Percentiles rank a stretch among this genome's conserved stretches.
phyloP scores from a whole-genome alignment of 2,329 filamentous ascomycete genomes.

The Alternaria panax region DNA sequence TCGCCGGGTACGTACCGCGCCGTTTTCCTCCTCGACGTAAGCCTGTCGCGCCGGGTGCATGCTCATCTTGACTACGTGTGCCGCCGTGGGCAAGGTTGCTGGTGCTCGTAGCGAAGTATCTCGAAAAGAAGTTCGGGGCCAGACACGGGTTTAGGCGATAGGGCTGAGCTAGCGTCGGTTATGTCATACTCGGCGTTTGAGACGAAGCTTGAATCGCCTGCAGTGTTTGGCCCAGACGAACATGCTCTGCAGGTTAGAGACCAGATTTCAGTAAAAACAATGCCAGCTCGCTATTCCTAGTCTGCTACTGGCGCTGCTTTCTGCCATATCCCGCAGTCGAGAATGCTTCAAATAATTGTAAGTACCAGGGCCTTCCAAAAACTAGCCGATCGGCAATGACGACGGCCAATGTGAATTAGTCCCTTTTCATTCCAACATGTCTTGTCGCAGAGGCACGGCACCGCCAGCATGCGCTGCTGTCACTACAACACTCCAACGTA shows the following conservation, averaged over 20 bases:
- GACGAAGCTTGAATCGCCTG: conserved; percentile 15
- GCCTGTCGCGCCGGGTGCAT: conserved; percentile 91
- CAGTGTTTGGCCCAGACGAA: conserved; percentile 17
- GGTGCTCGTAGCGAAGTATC: conserved; percentile 20
- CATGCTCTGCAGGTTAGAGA: conserved; percentile 8
- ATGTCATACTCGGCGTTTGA: conserved; percentile 34
- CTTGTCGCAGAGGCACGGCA: conserved; percentile 35
- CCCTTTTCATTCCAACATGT: conserved; percentile 30
- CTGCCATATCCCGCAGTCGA: not conserved
- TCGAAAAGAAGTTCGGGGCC: conserved; percentile 30
- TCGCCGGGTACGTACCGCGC: conserved; percentile 64
- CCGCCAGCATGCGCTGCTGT: conserved; percentile 25
- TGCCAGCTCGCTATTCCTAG: not conserved
- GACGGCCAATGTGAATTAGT: conserved; percentile 39
- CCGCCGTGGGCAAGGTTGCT: conserved; percentile 21
- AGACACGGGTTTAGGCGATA: conserved; percentile 31
- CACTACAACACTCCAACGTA: conserved; percentile 13
- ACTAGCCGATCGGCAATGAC: conserved; percentile 44
- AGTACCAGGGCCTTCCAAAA: conserved; percentile 25
- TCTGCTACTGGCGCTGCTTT: not conserved
- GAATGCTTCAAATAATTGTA: conserved; percentile 33
- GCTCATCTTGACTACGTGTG: conserved; percentile 49
- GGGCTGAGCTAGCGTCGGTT: conserved; percentile 40
- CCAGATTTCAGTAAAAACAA: conserved; percentile 18
- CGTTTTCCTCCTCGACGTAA: conserved; percentile 85